phyloP scores from a whole-genome alignment of 73 alveolate species.

The Paramecium biaurelia region DNA sequence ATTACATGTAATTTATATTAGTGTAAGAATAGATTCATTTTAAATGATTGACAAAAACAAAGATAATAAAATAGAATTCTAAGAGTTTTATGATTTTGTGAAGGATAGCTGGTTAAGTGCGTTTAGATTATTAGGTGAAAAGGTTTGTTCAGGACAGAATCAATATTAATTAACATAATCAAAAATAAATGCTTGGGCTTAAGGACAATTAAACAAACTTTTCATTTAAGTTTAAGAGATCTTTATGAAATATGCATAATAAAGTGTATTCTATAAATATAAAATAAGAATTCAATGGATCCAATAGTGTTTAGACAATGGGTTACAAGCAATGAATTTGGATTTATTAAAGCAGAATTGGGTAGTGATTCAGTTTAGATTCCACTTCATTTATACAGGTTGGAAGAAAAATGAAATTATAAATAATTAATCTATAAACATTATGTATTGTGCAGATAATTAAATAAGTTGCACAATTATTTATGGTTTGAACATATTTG shows the following conservation, averaged over 20 bases:
- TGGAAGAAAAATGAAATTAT: neutral
- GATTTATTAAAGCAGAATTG: neutral
- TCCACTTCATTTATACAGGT: conserved; percentile 22
- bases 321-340: neutral
- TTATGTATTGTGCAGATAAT: conserved; percentile 33
- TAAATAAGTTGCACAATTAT: conserved; percentile 18
- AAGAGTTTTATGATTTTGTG: neutral
- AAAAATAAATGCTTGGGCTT: conserved; percentile 25
- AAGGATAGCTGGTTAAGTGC: conserved; percentile 44
- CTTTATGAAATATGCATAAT: neutral
- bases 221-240: neutral
- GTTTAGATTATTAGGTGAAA: neutral
- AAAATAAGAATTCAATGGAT: neutral
- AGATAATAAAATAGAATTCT: neutral
- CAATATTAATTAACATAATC: neutral
- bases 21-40: neutral
- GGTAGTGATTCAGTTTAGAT: neutral
- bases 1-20: neutral
- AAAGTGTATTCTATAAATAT: neutral
- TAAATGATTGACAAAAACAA: neutral
- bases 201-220: neutral
- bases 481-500: neutral
- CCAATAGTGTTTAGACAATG: neutral
- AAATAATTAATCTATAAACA: neutral
- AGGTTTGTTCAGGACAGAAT: neutral